Percentiles rank a stretch among this genome's conserved stretches.
These are phyloP conservation scores for Benincasa hispida DNA, from an alignment of 306 rosid species.

Conservation along the genomic window DNA sequence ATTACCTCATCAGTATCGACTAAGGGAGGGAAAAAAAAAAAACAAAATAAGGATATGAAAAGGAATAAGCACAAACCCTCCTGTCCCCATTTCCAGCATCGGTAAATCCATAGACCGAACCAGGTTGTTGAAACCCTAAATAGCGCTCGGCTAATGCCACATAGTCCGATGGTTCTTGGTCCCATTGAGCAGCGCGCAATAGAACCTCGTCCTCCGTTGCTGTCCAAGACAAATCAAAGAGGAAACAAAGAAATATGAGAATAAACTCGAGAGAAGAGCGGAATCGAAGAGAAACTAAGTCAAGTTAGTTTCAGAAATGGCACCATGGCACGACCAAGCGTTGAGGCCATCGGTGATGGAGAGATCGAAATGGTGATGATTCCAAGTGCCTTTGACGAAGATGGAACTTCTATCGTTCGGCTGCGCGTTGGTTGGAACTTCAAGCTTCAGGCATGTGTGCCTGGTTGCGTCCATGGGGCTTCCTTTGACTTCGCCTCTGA, in stretches of 20 bases:
- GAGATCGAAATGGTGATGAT: constrained; percentile 42
- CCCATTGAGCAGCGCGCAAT: constrained; percentile 84
- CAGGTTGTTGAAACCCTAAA: constrained; percentile 65
- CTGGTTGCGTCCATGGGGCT: constrained; percentile 30
- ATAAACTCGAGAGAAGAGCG: background rate
- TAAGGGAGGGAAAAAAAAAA: background rate
- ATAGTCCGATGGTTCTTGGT: constrained; percentile 57
- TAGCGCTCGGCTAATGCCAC: constrained; percentile 49
- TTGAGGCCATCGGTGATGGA: constrained; percentile 53
- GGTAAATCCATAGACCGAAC: constrained; percentile 43
- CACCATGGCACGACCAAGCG: constrained; percentile 67
- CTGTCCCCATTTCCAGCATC: constrained; percentile 60
- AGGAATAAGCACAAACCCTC: constrained; percentile 28
- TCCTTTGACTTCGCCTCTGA: background rate
- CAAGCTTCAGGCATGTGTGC: constrained; percentile 60
- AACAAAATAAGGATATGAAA: background rate
- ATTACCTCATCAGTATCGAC: background rate
- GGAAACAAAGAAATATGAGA: background rate
- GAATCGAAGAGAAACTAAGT: background rate
- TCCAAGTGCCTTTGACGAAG: constrained; percentile 68
- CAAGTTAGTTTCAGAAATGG: background rate
- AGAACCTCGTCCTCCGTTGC: constrained; percentile 61
- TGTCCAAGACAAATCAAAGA: background rate
- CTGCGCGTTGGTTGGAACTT: constrained; percentile 8
- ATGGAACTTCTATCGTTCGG: constrained; percentile 22